phyloP scores from a whole-genome alignment of 768 basidiomycete genomes.

The Termitomyces sp. region DNA sequence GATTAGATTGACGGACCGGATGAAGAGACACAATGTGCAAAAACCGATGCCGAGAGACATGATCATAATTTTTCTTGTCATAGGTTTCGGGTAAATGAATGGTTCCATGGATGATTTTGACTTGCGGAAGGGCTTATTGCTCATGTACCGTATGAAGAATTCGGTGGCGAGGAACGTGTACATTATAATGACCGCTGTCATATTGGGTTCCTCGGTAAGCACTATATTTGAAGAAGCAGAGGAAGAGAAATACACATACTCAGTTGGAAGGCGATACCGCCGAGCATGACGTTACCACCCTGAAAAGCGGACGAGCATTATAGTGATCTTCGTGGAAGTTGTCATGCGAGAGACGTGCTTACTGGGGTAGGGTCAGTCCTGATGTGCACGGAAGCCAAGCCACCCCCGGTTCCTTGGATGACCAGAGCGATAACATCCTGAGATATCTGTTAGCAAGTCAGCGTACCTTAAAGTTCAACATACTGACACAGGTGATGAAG shows the following conservation, averaged over 20 bases:
- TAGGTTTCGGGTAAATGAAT: not conserved
- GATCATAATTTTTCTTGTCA: slow-evolving; percentile 18
- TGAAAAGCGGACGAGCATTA: not conserved
- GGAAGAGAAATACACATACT: slow-evolving; percentile 18
- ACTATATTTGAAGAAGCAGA: not conserved
- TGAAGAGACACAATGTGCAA: slow-evolving; percentile 36
- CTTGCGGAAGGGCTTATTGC: slow-evolving; percentile 26
- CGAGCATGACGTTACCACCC: slow-evolving; percentile 43
- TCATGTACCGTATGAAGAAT: slow-evolving; percentile 36
- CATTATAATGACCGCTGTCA: slow-evolving; percentile 33
- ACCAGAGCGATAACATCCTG: slow-evolving; percentile 54
- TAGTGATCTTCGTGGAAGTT: too few species aligned
- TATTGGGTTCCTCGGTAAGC: not conserved
- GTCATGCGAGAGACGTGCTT: not conserved
- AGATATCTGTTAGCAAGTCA: not conserved
- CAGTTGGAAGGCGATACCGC: slow-evolving; percentile 57
- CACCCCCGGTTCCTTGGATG: slow-evolving; percentile 64
- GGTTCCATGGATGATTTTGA: not conserved
- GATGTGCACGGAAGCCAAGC: slow-evolving; percentile 26
- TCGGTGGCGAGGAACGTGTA: slow-evolving; percentile 37
- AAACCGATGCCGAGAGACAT: slow-evolving; percentile 32
- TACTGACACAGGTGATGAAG: slow-evolving; percentile 30
- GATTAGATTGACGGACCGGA: slow-evolving; percentile 27
- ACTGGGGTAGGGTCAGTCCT: slow-evolving; percentile 15
- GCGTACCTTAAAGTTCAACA: not conserved